phyloP scores from a whole-genome alignment of 331 rosid species.

The Rosa hybrid region DNA sequence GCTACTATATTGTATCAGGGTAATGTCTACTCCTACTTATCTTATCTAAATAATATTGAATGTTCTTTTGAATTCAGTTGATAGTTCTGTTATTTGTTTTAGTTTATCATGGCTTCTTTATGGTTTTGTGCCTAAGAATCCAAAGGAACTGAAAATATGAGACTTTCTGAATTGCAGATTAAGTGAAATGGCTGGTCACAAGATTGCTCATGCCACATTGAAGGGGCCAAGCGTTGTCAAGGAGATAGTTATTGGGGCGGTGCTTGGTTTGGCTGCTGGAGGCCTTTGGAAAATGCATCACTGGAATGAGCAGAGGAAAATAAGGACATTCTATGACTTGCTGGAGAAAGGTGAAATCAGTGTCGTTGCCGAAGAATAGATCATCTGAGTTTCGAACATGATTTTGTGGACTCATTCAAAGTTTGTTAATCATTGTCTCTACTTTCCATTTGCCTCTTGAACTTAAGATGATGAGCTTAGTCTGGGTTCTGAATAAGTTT shows the following conservation, averaged over 20 bases:
- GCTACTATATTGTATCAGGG: background rate
- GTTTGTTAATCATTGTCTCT: too few species aligned
- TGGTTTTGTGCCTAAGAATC: background rate
- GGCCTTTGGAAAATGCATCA: conserved; percentile 95
- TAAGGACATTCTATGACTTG: conserved; percentile 72
- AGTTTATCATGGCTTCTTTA: background rate
- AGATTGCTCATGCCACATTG: conserved; percentile 82
- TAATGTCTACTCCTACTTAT: background rate
- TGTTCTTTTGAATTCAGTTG: background rate
- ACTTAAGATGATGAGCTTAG: conserved; percentile 21
- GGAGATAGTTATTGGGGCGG: conserved; percentile 63
- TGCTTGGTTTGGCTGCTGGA: conserved; percentile 66
- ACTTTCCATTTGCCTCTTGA: too few species aligned
- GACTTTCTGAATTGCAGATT: conserved; percentile 31
- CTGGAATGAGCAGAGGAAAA: conserved; percentile 93
- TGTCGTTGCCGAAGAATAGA: conserved; percentile 39
- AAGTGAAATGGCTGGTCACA: conserved; percentile 71
- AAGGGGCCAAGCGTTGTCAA: conserved; percentile 93
- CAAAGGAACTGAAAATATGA: background rate
- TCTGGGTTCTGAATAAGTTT: conserved; percentile 38
- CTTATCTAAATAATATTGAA: background rate
- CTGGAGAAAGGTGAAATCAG: conserved; percentile 47
- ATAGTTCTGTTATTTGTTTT: background rate
- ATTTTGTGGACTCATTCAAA: background rate
- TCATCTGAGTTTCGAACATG: background rate